Evolutionary conservation across 2,329 filamentous ascomycete genomes (phyloP).

Genomic region (Phaeosphaeria sp.): DNA sequence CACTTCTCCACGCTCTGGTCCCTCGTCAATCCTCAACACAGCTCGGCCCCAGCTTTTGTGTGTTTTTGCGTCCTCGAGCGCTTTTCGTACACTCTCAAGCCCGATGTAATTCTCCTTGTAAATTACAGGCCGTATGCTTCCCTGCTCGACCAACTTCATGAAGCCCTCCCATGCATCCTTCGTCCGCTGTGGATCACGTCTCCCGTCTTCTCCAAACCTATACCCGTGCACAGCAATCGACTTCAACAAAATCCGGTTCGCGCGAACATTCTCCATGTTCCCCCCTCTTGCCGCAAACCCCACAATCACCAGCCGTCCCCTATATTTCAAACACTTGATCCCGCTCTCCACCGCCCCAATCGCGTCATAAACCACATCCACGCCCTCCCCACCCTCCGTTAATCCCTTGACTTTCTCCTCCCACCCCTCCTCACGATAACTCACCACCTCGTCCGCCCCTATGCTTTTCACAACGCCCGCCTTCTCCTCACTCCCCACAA

Average conservation of each 20-base stretch:
- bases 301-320: slow-evolving; percentile 62
- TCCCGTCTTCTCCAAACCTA: slow-evolving; percentile 64
- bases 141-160: slow-evolving; percentile 55
- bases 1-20: slow-evolving; percentile 18
- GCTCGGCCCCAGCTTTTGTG: slow-evolving; percentile 65
- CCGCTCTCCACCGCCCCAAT: slow-evolving; percentile 64
- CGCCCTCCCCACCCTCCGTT: slow-evolving; percentile 58
- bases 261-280: slow-evolving; percentile 54
- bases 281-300: slow-evolving; percentile 65
- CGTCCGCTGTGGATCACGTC: slow-evolving; percentile 57
- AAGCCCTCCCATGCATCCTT: slow-evolving; percentile 61
- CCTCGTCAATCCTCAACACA: slow-evolving; percentile 54
- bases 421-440: slow-evolving; percentile 56
- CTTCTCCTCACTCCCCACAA: slow-evolving; percentile 58
- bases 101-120: slow-evolving; percentile 58
- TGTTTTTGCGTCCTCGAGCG: slow-evolving; percentile 59
- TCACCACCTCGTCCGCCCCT: slow-evolving; percentile 53
- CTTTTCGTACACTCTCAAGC: slow-evolving; percentile 55
- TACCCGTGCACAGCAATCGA: slow-evolving; percentile 33
- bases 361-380: slow-evolving; percentile 65
- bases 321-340: slow-evolving; percentile 61
- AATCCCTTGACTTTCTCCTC: slow-evolving; percentile 57
- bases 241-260: slow-evolving; percentile 34
- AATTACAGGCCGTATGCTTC: slow-evolving; percentile 59
- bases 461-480: slow-evolving; percentile 48